Percentiles rank a stretch among this genome's conserved stretches.
Evolutionary conservation across 495 filamentous ascomycete genomes (phyloP).

Genomic region (Trichoderma orchidacearum): DNA sequence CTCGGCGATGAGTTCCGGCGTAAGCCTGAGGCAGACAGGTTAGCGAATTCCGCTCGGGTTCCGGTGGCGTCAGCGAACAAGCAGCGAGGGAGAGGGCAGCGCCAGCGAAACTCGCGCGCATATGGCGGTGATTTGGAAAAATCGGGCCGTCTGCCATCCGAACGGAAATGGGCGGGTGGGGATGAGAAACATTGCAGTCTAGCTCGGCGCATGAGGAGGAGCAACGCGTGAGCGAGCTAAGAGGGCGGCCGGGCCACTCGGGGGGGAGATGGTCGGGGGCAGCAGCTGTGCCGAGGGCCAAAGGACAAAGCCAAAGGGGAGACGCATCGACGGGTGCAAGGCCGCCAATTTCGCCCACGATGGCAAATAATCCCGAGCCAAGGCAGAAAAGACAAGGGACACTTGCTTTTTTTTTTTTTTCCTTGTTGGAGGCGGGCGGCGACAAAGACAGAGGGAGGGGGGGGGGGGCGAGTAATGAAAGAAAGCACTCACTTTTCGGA

Average conservation of each 20-base stretch:
- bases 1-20: slow-evolving; percentile 31
- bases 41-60: background rate
- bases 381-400: too few species aligned
- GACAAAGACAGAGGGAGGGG: background rate
- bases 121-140: background rate
- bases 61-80: background rate
- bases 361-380: too few species aligned
- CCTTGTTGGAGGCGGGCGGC: too few species aligned
- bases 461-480: slow-evolving; percentile 1
- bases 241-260: background rate
- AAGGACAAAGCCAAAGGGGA: slow-evolving; percentile 8
- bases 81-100: background rate
- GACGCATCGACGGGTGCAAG: background rate
- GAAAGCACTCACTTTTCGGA: slow-evolving; percentile 30
- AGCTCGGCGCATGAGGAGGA: background rate
- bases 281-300: slow-evolving; percentile 5
- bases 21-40: slow-evolving; percentile 19
- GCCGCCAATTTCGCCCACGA: too few species aligned
- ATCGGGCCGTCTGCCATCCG: background rate
- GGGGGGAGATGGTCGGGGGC: slow-evolving; percentile 3
- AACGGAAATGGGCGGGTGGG: background rate
- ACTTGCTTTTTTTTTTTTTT: too few species aligned
- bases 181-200: background rate
- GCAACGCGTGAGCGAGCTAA: background rate
- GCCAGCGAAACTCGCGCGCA: background rate